Percentiles rank a stretch among this genome's conserved stretches.
These are phyloP conservation scores for Trichosporon coremiiforme DNA, from an alignment of 1,284 basidiomycete genomes.

Conservation along the genomic window DNA sequence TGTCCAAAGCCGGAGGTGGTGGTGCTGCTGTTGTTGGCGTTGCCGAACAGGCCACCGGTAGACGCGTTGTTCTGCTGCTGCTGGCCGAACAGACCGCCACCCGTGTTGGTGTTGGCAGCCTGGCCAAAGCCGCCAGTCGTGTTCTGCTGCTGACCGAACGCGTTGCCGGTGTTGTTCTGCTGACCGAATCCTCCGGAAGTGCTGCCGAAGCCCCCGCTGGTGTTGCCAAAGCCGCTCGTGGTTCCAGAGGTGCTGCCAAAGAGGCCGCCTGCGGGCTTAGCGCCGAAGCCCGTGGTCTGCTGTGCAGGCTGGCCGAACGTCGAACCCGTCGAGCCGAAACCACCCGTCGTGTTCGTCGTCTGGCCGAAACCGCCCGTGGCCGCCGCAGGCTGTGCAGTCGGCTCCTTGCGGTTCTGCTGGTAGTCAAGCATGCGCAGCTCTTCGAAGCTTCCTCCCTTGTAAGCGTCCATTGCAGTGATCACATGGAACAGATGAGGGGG, in stretches of 20 bases:
- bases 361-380: constrained; percentile 50
- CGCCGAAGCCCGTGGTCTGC: constrained; percentile 47
- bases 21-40: constrained; percentile 8
- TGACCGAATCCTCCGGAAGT: constrained; percentile 47
- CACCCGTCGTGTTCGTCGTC: constrained; percentile 52
- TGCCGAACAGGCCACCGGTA: constrained; percentile 41
- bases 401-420: constrained; percentile 64
- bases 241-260: constrained; percentile 19
- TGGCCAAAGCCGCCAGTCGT: constrained; percentile 50
- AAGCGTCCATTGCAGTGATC: constrained; percentile 52
- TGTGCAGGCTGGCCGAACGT: constrained; percentile 29
- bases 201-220: constrained; percentile 28
- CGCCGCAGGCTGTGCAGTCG: constrained; percentile 37
- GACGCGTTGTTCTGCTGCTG: constrained; percentile 52
- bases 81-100: constrained; percentile 31
- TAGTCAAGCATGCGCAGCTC: constrained; percentile 60
- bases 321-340: constrained; percentile 57
- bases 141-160: constrained; percentile 47
- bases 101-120: constrained; percentile 37
- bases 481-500: constrained; percentile 49
- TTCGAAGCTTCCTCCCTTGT: constrained; percentile 49
- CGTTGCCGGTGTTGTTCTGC: constrained; percentile 47
- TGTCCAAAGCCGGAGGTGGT: constrained; percentile 39
- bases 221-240: constrained; percentile 47
- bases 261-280: constrained; percentile 28